These are phyloP conservation scores for Thalassiosira profunda DNA, from an alignment of 108 stramenopile species.

Conservation along the genomic window DNA sequence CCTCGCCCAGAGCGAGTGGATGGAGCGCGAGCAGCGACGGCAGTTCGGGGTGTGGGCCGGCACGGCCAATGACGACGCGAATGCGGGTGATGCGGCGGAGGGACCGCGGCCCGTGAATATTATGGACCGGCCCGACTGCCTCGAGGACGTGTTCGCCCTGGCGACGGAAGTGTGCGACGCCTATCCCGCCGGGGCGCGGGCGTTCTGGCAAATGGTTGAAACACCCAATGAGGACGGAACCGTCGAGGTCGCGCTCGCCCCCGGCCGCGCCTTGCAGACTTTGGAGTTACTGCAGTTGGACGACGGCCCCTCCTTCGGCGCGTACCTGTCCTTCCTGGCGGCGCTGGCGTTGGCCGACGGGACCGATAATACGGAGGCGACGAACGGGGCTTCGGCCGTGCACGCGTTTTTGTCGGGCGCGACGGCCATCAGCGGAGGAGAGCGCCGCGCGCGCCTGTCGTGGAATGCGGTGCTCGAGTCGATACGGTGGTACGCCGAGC, in stretches of 20 bases:
- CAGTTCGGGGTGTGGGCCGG: constrained; percentile 70
- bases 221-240: constrained; percentile 3
- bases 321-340: constrained; percentile 73
- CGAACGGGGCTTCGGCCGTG: constrained; percentile 58
- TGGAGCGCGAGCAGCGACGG: constrained; percentile 53
- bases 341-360: constrained; percentile 61
- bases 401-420: constrained; percentile 49
- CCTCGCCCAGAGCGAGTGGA: constrained; percentile 56
- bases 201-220: constrained; percentile 65
- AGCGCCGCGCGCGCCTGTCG: constrained; percentile 32
- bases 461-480: constrained; percentile 52
- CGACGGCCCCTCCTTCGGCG: constrained; percentile 58
- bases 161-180: constrained; percentile 63
- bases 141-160: constrained; percentile 86
- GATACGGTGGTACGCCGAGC: constrained; percentile 70
- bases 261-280: constrained; percentile 56
- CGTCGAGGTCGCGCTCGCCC: constrained; percentile 25
- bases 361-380: constrained; percentile 6
- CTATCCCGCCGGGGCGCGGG: constrained; percentile 54
- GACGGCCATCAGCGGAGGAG: constrained; percentile 31
- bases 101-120: constrained; percentile 73
- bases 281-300: constrained; percentile 53
- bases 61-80: constrained; percentile 19
- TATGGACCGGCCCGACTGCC: constrained; percentile 78
- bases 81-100: constrained; percentile 21